Evolutionary conservation across 2,329 filamentous ascomycete species (phyloP).

Genomic region (Aspergillus fischeri): DNA sequence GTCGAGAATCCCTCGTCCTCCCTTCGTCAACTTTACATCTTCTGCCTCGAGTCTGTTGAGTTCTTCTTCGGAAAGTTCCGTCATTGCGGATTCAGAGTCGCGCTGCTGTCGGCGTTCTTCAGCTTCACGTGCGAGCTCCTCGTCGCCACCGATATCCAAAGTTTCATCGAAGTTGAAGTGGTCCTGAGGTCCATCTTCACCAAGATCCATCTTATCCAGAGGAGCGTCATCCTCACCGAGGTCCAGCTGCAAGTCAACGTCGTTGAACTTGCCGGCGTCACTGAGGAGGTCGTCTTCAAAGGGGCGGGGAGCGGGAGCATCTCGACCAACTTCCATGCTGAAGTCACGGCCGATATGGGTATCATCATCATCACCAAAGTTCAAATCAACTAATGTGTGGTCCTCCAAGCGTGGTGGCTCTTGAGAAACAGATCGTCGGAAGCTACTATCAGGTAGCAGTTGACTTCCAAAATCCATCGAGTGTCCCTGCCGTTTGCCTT

Average conservation of each 20-base stretch:
- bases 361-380: conserved; percentile 56
- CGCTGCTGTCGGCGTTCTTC: conserved; percentile 50
- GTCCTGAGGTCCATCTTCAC: conserved; percentile 35
- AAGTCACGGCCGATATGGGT: conserved; percentile 62
- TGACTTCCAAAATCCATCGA: conserved; percentile 65
- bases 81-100: conserved; percentile 67
- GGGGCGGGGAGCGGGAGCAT: conserved; percentile 65
- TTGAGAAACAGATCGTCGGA: conserved; percentile 44
- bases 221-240: conserved; percentile 45
- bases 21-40: not conserved
- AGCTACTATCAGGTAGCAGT: conserved; percentile 65
- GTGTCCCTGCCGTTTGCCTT: conserved; percentile 32
- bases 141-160: conserved; percentile 46
- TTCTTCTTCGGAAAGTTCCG: conserved; percentile 63
- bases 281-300: conserved; percentile 52
- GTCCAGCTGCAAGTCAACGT: conserved; percentile 49
- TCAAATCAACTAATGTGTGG: conserved; percentile 70
- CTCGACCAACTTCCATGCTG: conserved; percentile 86
- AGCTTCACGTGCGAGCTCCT: conserved; percentile 50
- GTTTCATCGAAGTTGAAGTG: conserved; percentile 62
- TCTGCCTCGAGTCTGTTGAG: conserved; percentile 44
- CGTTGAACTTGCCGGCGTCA: conserved; percentile 62
- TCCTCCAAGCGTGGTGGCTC: conserved; percentile 57
- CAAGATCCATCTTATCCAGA: conserved; percentile 35
- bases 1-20: conserved; percentile 40